Conservation (phyloP, 2,329 filamentous ascomycete species). For the Fusarium transvaalense region DNA sequence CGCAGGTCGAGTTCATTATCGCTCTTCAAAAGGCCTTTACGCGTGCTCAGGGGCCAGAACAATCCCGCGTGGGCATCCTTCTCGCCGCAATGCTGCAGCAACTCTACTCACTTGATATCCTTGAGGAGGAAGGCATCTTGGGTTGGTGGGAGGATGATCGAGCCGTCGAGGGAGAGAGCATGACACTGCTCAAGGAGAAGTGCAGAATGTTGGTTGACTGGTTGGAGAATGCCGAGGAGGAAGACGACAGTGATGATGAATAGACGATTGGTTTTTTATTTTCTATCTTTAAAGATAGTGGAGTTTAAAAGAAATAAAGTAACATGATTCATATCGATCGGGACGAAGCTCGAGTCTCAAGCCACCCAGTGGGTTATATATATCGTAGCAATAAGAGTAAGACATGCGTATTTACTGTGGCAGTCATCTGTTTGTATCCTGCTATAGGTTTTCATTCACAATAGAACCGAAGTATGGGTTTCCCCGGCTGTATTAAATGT, state of each 20-base stretch:
- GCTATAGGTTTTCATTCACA: background rate
- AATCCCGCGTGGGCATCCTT: conserved; percentile 67
- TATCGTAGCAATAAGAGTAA: background rate
- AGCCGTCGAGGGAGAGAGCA: conserved; percentile 74
- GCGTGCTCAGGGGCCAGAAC: conserved; percentile 70
- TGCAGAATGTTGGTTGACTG: conserved; percentile 86
- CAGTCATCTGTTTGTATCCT: background rate
- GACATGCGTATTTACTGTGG: background rate
- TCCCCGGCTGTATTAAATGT: background rate
- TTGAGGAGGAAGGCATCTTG: conserved; percentile 90
- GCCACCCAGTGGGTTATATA: background rate
- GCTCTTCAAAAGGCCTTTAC: conserved; percentile 84
- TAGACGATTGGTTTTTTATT: conserved; percentile 30
- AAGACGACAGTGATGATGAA: conserved; percentile 68
- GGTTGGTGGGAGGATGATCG: conserved; percentile 87
- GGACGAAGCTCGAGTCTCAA: background rate
- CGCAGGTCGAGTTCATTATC: conserved; percentile 88
- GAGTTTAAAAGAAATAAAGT: conserved; percentile 37
- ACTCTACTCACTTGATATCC: conserved; percentile 83
- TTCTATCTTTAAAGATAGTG: conserved; percentile 13
- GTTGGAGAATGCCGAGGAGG: conserved; percentile 80
- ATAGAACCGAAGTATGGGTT: background rate
- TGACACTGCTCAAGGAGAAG: conserved; percentile 78
- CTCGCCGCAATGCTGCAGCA: conserved; percentile 85
- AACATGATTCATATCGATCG: conserved; percentile 1